Conservation (phyloP, 2,329 filamentous ascomycete species). For the Mycocentrospora acerina region DNA sequence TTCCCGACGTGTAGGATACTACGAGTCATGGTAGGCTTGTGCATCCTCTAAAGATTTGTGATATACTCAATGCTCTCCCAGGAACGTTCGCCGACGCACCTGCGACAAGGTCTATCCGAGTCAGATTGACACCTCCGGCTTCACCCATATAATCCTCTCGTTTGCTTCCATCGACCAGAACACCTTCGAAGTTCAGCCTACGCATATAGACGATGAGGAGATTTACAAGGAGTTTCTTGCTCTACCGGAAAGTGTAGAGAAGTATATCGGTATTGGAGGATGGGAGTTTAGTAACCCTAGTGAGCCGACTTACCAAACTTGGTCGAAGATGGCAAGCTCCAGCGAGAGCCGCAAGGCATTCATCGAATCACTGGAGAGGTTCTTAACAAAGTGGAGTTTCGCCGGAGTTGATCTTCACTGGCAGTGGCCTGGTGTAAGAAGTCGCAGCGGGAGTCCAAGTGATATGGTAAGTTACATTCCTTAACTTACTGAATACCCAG, state of each 20-base stretch:
- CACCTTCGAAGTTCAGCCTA: slow-evolving; percentile 25
- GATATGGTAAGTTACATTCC: slow-evolving; percentile 37
- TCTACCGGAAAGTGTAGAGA: slow-evolving; percentile 12
- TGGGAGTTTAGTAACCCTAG: slow-evolving; percentile 36
- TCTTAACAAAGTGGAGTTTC: slow-evolving; percentile 48
- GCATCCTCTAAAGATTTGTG: neutral
- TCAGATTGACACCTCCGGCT: slow-evolving; percentile 20
- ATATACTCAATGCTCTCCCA: slow-evolving; percentile 1
- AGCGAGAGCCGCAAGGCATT: slow-evolving; percentile 39
- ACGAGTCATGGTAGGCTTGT: slow-evolving; percentile 18
- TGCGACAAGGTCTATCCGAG: slow-evolving; percentile 25
- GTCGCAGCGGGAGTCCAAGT: slow-evolving; percentile 38
- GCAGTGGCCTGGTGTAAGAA: slow-evolving; percentile 38
- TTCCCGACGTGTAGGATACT: slow-evolving; percentile 20
- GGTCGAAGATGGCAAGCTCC: slow-evolving; percentile 36
- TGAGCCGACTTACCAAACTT: slow-evolving; percentile 38
- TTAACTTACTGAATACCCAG: no score
- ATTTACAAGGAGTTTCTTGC: slow-evolving; percentile 20
- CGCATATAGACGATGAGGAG: slow-evolving; percentile 17
- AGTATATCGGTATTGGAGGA: slow-evolving; percentile 37
- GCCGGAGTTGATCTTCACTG: slow-evolving; percentile 52
- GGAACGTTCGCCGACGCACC: slow-evolving; percentile 18
- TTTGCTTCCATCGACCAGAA: slow-evolving; percentile 47
- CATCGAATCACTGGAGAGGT: slow-evolving; percentile 39
- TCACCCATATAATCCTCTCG: slow-evolving; percentile 36